phyloP scores from a whole-genome alignment of 805 yeast genomes.

The Lipomyces sp. region DNA sequence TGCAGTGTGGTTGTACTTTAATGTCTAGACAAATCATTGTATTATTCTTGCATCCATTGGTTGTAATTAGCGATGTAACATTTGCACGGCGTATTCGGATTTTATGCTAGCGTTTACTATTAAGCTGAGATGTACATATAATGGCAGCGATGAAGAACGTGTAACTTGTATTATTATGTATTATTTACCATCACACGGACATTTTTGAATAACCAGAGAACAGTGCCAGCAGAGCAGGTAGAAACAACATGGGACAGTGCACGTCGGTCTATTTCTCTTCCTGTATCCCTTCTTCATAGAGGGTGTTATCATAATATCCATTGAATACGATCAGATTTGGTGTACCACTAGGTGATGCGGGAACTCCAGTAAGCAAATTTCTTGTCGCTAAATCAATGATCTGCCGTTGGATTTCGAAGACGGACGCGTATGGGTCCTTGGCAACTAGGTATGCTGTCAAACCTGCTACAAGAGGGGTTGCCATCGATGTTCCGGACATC shows the following conservation, averaged over 20 bases:
- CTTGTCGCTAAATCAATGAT: conserved; percentile 20
- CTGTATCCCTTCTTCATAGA: neutral
- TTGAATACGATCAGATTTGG: conserved; percentile 26
- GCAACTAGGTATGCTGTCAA: conserved; percentile 66
- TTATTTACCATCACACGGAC: conserved; percentile 1
- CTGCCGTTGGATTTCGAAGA: conserved; percentile 39
- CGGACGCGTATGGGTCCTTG: conserved; percentile 28
- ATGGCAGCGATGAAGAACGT: neutral
- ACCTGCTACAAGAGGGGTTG: conserved; percentile 95
- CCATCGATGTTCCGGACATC: conserved; percentile 86
- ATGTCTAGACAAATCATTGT: conserved; percentile 3
- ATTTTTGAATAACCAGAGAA: neutral
- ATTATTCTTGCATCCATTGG: neutral
- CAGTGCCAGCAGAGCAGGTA: neutral
- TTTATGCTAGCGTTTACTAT: neutral
- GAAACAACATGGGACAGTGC: neutral
- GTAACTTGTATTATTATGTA: neutral
- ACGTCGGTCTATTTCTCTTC: conserved; percentile 5
- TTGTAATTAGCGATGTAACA: neutral
- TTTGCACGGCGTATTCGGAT: neutral
- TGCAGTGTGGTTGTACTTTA: conserved; percentile 29
- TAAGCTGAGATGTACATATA: neutral
- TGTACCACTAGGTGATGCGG: conserved; percentile 10
- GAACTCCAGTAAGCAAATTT: conserved; percentile 14
- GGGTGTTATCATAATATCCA: conserved; percentile 13